Conservation (phyloP, 768 basidiomycete genomes). For the Calocera cornea region DNA sequence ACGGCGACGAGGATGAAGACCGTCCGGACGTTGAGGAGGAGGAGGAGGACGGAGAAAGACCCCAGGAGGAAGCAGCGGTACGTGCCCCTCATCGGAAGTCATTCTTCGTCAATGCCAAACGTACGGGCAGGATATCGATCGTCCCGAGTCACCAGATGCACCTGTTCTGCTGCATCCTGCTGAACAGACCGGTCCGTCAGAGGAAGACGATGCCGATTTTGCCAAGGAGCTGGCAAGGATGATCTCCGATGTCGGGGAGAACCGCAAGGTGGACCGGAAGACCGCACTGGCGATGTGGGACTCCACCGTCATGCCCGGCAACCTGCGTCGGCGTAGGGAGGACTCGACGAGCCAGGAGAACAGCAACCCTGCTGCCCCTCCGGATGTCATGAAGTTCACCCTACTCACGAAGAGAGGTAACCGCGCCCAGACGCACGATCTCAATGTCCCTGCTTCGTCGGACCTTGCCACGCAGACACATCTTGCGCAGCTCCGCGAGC, state of each 20-base stretch:
- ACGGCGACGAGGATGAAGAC: constrained; percentile 22
- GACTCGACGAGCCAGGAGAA: constrained; percentile 37
- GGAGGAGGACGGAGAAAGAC: constrained; percentile 21
- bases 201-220: constrained; percentile 87
- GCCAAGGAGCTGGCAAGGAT: constrained; percentile 91
- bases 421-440: constrained; percentile 52
- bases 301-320: constrained; percentile 59
- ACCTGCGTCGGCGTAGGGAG: constrained; percentile 41
- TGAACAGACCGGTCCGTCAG: constrained; percentile 66
- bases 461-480: constrained; percentile 82
- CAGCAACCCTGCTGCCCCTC: constrained; percentile 23
- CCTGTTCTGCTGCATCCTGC: constrained; percentile 29
- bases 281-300: constrained; percentile 82
- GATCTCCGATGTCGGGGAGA: constrained; percentile 75
- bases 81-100: constrained; percentile 14
- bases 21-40: constrained; percentile 15
- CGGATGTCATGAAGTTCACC: constrained; percentile 73
- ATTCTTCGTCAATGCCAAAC: not conserved
- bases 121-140: constrained; percentile 24
- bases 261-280: constrained; percentile 77
- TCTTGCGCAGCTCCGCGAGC: constrained; percentile 83
- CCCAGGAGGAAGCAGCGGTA: constrained; percentile 37
- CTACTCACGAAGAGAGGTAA: constrained; percentile 86
- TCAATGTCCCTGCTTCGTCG: constrained; percentile 79
- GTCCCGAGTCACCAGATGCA: not conserved